A percentile compares a stretch with the other conserved stretches of the same genome.
Evolutionary conservation across 805 yeast genomes (phyloP).

Genomic region (Nakazawaea wyomingensis): DNA sequence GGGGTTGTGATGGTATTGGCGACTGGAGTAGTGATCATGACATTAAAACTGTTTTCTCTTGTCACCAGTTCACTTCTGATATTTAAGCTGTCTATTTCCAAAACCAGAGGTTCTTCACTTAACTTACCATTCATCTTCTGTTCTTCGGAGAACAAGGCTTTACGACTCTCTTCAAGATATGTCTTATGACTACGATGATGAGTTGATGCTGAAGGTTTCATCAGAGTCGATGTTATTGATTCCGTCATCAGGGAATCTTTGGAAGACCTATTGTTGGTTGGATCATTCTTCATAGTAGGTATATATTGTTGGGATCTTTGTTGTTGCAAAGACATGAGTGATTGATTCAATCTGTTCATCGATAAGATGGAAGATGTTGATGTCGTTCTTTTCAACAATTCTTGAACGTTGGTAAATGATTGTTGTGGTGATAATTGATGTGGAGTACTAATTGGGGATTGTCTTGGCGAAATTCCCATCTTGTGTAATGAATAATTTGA

Average conservation of each 20-base stretch:
- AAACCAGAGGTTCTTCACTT: constrained; percentile 8
- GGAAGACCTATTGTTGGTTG: neutral
- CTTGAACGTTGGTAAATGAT: constrained; percentile 9
- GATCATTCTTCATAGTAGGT: neutral
- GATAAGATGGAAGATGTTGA: constrained; percentile 9
- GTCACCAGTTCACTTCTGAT: constrained; percentile 8
- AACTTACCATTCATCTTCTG: constrained; percentile 7
- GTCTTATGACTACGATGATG: constrained; percentile 1
- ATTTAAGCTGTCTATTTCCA: constrained; percentile 6
- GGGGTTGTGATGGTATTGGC: too few relatives aligned
- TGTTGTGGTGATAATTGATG: constrained; percentile 11
- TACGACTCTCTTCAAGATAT: constrained; percentile 11
- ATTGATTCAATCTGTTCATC: constrained; percentile 8
- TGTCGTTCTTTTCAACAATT: constrained; percentile 6
- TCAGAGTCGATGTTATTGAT: constrained; percentile 11
- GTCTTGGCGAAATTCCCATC: constrained; percentile 7
- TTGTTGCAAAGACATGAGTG: constrained; percentile 2
- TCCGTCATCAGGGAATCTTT: constrained; percentile 2
- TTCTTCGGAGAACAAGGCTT: neutral
- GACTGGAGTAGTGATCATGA: too few relatives aligned
- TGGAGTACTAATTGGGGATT: constrained; percentile 11
- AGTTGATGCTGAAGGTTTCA: constrained; percentile 7
- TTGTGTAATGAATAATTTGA: constrained; percentile 13
- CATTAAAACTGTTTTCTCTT: constrained; percentile 3
- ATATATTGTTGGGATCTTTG: constrained; percentile 4